A percentile compares a stretch with the other conserved stretches of the same genome.
Conservation (phyloP, 108 stramenopile genomes). For the Epipyxis sp. region DNA sequence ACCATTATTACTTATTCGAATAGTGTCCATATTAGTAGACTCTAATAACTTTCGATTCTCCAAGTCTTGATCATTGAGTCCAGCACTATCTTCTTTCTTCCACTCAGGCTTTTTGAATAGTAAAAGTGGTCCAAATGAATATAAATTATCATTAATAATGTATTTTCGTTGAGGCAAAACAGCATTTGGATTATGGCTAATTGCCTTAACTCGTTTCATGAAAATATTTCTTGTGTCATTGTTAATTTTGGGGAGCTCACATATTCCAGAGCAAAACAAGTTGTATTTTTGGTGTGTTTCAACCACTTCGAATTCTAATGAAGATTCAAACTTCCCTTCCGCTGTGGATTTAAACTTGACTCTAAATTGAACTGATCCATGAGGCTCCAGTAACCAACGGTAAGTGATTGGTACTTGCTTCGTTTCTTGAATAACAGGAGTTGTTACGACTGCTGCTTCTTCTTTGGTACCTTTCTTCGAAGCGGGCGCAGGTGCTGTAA, state of each 20-base stretch:
- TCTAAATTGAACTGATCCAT: conserved; percentile 33
- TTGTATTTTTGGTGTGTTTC: conserved; percentile 41
- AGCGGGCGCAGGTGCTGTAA: not conserved
- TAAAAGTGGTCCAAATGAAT: conserved; percentile 60
- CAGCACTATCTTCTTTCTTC: conserved; percentile 10
- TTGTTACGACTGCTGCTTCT: conserved; percentile 1
- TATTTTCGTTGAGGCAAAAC: conserved; percentile 24
- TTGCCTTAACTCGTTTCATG: conserved; percentile 57
- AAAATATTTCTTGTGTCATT: conserved; percentile 62
- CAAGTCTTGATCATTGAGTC: conserved; percentile 15
- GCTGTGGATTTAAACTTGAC: conserved; percentile 46
- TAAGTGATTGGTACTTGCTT: too few relatives aligned
- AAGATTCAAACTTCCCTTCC: conserved; percentile 40
- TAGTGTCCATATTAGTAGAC: conserved; percentile 50
- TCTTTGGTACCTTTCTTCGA: conserved; percentile 2
- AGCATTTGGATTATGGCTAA: conserved; percentile 35
- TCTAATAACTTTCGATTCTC: not conserved
- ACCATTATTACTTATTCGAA: conserved; percentile 59
- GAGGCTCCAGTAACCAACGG: conserved; percentile 55
- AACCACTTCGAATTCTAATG: conserved; percentile 57
- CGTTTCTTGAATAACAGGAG: too few relatives aligned
- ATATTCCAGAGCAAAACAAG: conserved; percentile 39
- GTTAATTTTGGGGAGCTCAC: conserved; percentile 57
- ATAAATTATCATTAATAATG: conserved; percentile 36
- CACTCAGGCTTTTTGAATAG: conserved; percentile 27